Evolutionary conservation across 192 early-diverging fungal genomes (phyloP).

Genomic region (Linnemannia hyalina): DNA sequence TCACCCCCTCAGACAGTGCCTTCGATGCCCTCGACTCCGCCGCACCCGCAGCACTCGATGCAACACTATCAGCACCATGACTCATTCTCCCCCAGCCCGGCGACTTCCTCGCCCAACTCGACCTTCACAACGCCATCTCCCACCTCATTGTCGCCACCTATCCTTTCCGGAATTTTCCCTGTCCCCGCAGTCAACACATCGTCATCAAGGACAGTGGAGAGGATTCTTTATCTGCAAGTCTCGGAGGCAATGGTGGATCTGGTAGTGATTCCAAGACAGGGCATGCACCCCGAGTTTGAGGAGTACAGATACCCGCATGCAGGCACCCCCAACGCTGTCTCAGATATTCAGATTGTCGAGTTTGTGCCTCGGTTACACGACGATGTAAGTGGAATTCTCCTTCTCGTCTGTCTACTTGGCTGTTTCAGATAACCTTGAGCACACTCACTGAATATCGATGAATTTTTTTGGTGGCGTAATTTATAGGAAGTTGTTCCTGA

Average conservation of each 20-base stretch:
- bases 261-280: conserved; percentile 60
- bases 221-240: conserved; percentile 71
- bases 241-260: conserved; percentile 70
- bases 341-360: conserved; percentile 67
- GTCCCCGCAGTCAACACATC: conserved; percentile 1
- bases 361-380: conserved; percentile 55
- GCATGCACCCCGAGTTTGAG: conserved; percentile 59
- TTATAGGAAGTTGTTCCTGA: conserved; percentile 42
- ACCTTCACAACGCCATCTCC: background rate
- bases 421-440: background rate
- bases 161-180: background rate
- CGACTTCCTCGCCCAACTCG: conserved; percentile 6
- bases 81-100: background rate
- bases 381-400: conserved; percentile 10
- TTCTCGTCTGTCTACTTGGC: background rate
- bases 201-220: conserved; percentile 31
- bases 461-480: background rate
- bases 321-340: conserved; percentile 69
- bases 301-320: conserved; percentile 72
- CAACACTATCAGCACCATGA: conserved; percentile 1
- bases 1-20: conserved; percentile 9
- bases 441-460: background rate
- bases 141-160: conserved; percentile 14
- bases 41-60: background rate
- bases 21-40: background rate